phyloP scores from a whole-genome alignment of 176 grass and related monocot species.

The Bromus sterilis region DNA sequence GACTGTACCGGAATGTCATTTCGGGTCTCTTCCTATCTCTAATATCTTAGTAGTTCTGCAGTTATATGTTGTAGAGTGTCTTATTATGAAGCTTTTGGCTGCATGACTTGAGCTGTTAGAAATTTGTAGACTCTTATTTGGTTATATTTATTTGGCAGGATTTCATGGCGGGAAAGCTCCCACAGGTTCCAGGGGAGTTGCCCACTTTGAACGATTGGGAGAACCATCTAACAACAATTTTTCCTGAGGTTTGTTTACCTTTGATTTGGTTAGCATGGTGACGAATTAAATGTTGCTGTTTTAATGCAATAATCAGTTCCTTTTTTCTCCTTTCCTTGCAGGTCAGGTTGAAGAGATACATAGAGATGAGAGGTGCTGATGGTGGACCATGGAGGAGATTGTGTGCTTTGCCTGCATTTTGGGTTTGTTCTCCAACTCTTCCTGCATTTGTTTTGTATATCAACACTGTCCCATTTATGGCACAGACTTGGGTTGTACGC shows the following conservation, averaged over 20 bases:
- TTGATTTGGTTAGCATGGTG: neutral
- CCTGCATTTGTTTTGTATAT: neutral
- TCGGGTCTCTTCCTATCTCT: slow-evolving; percentile 57
- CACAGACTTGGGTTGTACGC: neutral
- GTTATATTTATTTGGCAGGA: slow-evolving; percentile 48
- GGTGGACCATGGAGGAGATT: slow-evolving; percentile 97
- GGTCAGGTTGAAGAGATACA: slow-evolving; percentile 97
- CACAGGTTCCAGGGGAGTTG: slow-evolving; percentile 70
- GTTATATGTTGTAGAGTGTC: neutral
- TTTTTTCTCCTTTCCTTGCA: slow-evolving; percentile 28
- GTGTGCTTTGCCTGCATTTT: slow-evolving; percentile 94
- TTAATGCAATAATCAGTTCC: slow-evolving; percentile 8
- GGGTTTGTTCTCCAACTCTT: slow-evolving; percentile 41
- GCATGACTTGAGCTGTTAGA: neutral
- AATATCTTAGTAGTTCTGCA: neutral
- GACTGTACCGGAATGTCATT: slow-evolving; percentile 96
- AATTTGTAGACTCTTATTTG: slow-evolving; percentile 1
- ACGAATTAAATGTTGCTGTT: neutral
- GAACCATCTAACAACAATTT: slow-evolving; percentile 99
- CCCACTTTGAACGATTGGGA: slow-evolving; percentile 98
- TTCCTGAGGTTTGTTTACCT: slow-evolving; percentile 84
- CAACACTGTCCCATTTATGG: neutral
- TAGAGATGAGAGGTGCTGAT: slow-evolving; percentile 99
- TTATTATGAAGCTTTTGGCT: neutral
- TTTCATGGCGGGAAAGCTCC: slow-evolving; percentile 96